phyloP scores from a whole-genome alignment of 1,139 yeast genomes.

The Casaregolazyma lundiana region DNA sequence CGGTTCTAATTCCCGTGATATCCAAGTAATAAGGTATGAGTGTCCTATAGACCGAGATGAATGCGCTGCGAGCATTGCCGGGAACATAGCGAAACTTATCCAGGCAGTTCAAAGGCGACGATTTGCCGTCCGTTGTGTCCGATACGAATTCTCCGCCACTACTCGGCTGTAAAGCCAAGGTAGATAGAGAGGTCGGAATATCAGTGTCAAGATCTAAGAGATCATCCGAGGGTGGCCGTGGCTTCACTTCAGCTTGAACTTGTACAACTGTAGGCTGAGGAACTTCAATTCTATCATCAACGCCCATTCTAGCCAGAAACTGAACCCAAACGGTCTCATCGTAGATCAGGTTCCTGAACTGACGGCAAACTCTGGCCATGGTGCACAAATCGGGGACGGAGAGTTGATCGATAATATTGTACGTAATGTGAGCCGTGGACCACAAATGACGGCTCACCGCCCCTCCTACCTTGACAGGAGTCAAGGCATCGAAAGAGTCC shows the following conservation, averaged over 20 bases:
- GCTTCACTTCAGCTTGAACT: neutral
- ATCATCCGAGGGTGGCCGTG: neutral
- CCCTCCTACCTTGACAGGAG: slow-evolving; percentile 4
- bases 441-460: slow-evolving; percentile 2
- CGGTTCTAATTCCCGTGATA: slow-evolving; percentile 20
- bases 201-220: slow-evolving; percentile 1
- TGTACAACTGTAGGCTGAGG: neutral
- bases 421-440: slow-evolving; percentile 2
- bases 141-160: neutral
- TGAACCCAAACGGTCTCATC: slow-evolving; percentile 46
- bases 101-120: slow-evolving; percentile 4
- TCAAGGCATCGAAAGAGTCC: slow-evolving; percentile 4
- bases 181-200: neutral
- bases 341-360: slow-evolving; percentile 32
- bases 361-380: slow-evolving; percentile 33
- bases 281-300: slow-evolving; percentile 1
- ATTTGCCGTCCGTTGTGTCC: neutral
- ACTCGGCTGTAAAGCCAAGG: neutral
- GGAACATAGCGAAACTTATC: slow-evolving; percentile 18
- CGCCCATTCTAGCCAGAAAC: slow-evolving; percentile 43
- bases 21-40: slow-evolving; percentile 29
- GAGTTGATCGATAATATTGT: slow-evolving; percentile 16
- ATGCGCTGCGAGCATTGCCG: slow-evolving; percentile 21
- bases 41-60: slow-evolving; percentile 21
- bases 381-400: slow-evolving; percentile 23